phyloP scores from a whole-genome alignment of 2,329 filamentous ascomycete species.

The Volutella citrinella region DNA sequence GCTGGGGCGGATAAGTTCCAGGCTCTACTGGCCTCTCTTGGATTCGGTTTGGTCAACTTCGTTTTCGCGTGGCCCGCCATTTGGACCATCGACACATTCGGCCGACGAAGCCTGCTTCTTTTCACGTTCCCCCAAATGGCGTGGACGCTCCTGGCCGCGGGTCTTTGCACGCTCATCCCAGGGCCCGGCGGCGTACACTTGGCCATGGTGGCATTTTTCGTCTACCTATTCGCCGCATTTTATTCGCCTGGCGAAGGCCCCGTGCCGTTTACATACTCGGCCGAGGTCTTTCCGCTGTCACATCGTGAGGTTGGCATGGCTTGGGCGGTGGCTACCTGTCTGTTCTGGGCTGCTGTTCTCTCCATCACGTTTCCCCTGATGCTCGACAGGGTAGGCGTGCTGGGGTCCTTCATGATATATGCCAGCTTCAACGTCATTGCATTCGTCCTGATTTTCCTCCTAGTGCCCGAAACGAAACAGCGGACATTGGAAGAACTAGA shows the following conservation, averaged over 20 bases:
- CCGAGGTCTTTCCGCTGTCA: slow-evolving; percentile 68
- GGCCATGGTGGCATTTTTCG: slow-evolving; percentile 52
- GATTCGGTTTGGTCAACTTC: slow-evolving; percentile 58
- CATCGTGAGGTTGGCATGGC: slow-evolving; percentile 72
- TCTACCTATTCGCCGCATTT: slow-evolving; percentile 53
- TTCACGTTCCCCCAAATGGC: slow-evolving; percentile 43
- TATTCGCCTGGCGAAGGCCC: slow-evolving; percentile 58
- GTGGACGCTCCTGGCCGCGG: slow-evolving; percentile 36
- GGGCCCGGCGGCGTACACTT: slow-evolving; percentile 29
- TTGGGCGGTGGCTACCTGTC: slow-evolving; percentile 64
- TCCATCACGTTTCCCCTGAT: slow-evolving; percentile 63
- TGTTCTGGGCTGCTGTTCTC: slow-evolving; percentile 58
- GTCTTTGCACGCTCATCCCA: slow-evolving; percentile 52
- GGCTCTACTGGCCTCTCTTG: slow-evolving; percentile 58
- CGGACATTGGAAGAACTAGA: slow-evolving; percentile 55
- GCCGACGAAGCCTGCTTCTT: slow-evolving; percentile 47
- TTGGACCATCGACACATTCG: slow-evolving; percentile 58
- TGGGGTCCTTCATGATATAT: slow-evolving; percentile 54
- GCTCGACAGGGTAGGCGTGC: slow-evolving; percentile 40
- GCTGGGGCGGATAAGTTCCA: slow-evolving; percentile 54
- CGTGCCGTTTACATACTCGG: slow-evolving; percentile 66
- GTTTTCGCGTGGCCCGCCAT: slow-evolving; percentile 57
- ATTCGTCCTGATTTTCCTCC: slow-evolving; percentile 54
- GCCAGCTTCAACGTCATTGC: slow-evolving; percentile 54
- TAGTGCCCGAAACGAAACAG: slow-evolving; percentile 59